phyloP scores from a whole-genome alignment of 495 filamentous ascomycete species.

The Acidiella bohemica region DNA sequence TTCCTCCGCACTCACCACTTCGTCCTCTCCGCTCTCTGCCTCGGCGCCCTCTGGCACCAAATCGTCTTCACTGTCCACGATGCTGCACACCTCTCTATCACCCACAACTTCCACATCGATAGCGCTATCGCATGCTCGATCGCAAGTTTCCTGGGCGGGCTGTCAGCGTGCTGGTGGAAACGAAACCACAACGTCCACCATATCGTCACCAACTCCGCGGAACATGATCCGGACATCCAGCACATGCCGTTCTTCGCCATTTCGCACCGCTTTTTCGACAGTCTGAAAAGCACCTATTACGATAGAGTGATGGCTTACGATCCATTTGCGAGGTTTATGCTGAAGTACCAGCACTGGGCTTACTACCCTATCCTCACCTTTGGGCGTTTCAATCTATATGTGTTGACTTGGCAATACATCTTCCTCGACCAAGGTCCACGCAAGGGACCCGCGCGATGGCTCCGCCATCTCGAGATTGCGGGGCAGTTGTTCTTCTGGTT shows the following conservation, averaged over 20 bases:
- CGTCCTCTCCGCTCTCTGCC: constrained; percentile 53
- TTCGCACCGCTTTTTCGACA: constrained; percentile 68
- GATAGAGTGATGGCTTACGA: constrained; percentile 78
- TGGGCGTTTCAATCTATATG: constrained; percentile 86
- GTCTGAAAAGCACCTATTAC: constrained; percentile 76
- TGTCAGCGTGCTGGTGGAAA: constrained; percentile 98
- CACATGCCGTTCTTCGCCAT: constrained; percentile 93
- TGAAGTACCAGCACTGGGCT: constrained; percentile 65
- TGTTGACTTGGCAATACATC: constrained; percentile 70
- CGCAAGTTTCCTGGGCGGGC: constrained; percentile 76
- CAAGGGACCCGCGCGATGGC: constrained; percentile 79
- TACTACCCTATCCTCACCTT: constrained; percentile 81
- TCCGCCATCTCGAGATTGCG: constrained; percentile 68
- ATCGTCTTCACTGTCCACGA: constrained; percentile 92
- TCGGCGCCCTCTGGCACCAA: constrained; percentile 90
- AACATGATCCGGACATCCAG: constrained; percentile 96
- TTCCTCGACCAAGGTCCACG: constrained; percentile 60
- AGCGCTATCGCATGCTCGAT: constrained; percentile 79
- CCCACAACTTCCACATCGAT: constrained; percentile 72
- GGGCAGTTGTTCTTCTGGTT: constrained; percentile 80
- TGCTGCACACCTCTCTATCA: constrained; percentile 95
- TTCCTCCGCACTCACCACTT: constrained; percentile 65
- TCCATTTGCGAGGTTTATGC: constrained; percentile 51
- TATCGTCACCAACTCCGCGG: constrained; percentile 89
- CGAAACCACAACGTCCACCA: constrained; percentile 95